phyloP scores from a whole-genome alignment of 768 basidiomycete genomes.

The Tulasnella sp. region DNA sequence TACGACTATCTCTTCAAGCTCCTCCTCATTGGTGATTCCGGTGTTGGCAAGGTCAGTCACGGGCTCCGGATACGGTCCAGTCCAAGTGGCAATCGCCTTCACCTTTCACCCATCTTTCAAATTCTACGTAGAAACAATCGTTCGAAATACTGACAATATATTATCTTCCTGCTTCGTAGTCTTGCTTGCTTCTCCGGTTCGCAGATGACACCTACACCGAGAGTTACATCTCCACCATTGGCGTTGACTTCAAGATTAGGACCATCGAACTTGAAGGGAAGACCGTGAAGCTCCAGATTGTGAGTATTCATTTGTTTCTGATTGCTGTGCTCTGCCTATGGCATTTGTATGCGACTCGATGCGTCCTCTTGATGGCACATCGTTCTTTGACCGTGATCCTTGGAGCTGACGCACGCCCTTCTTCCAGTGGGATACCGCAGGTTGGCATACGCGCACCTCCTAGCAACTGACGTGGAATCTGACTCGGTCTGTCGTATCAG shows the following conservation, averaged over 20 bases:
- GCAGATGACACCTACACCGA: constrained; percentile 98
- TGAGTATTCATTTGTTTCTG: constrained; percentile 44
- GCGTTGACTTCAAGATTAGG: constrained; percentile 98
- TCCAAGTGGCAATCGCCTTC: constrained; percentile 9
- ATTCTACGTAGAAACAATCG: not conserved
- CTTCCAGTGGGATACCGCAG: constrained; percentile 94
- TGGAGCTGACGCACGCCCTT: constrained; percentile 14
- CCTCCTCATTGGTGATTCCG: constrained; percentile 90
- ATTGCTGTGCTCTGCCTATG: not conserved
- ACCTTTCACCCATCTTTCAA: not conserved
- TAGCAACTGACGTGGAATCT: not conserved
- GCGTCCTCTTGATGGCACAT: not conserved
- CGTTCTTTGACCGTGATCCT: constrained; percentile 11
- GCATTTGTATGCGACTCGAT: not conserved
- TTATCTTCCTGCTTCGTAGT: constrained; percentile 48
- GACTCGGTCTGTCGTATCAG: constrained; percentile 40
- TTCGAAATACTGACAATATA: not conserved
- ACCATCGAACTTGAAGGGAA: constrained; percentile 98
- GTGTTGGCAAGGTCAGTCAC: constrained; percentile 77
- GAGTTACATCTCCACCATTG: constrained; percentile 96
- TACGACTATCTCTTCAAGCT: constrained; percentile 97
- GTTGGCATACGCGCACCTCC: constrained; percentile 37
- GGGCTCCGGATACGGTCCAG: constrained; percentile 28
- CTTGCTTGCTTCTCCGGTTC: constrained; percentile 85
- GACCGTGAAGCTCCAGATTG: constrained; percentile 97